Evolutionary conservation across 1,284 basidiomycete genomes (phyloP).

Genomic region (Cutaneotrichosporon mucoides): DNA sequence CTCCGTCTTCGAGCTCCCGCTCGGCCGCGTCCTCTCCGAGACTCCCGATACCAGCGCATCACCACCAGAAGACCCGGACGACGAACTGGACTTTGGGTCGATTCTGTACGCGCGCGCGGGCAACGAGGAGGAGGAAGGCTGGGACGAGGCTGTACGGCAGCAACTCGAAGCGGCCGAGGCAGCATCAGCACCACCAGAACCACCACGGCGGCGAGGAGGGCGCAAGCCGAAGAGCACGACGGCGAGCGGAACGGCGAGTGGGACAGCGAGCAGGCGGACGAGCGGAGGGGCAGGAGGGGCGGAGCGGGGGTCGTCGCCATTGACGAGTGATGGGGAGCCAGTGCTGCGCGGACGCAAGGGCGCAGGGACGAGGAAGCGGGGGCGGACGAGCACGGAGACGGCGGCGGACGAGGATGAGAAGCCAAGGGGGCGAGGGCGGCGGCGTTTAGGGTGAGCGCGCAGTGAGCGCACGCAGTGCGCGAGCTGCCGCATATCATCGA

Average conservation of each 20-base stretch:
- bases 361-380: background rate
- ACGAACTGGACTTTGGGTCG: slow-evolving; percentile 3
- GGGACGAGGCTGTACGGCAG: slow-evolving; percentile 14
- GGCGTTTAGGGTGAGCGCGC: background rate
- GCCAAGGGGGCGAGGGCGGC: background rate
- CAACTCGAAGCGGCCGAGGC: slow-evolving; percentile 5
- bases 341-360: background rate
- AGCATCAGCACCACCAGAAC: background rate
- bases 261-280: background rate
- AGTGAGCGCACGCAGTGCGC: background rate
- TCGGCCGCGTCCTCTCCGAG: background rate
- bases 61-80: background rate
- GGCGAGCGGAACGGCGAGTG: background rate
- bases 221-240: background rate
- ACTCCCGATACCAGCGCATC: background rate
- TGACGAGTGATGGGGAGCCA: slow-evolving; percentile 1
- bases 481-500: too few species aligned
- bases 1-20: slow-evolving; percentile 16
- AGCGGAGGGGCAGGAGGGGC: background rate
- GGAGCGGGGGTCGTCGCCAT: background rate
- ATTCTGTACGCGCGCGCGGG: slow-evolving; percentile 11
- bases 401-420: background rate
- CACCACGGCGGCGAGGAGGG: background rate
- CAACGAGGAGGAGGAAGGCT: slow-evolving; percentile 5
- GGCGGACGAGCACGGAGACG: background rate